These are phyloP conservation scores for Aaosphaeria pasadenensis DNA, from an alignment of 2,329 filamentous ascomycete species.

Conservation along the genomic window DNA sequence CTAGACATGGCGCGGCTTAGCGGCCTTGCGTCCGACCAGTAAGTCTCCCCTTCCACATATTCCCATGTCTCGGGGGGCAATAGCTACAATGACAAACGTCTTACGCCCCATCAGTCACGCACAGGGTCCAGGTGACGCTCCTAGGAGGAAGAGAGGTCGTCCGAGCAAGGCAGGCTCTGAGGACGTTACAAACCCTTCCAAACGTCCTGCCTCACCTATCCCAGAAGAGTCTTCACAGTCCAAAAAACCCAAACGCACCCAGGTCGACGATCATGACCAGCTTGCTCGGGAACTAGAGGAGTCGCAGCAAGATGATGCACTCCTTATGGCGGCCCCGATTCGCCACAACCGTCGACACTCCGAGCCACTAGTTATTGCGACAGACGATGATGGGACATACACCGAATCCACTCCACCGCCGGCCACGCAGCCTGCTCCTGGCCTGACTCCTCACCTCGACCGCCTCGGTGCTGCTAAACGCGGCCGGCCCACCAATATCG, in stretches of 20 bases:
- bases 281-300: slow-evolving; percentile 31
- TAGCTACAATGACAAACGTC: not conserved
- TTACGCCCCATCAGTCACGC: slow-evolving; percentile 14
- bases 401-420: slow-evolving; percentile 12
- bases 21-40: slow-evolving; percentile 32
- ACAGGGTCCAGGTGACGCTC: slow-evolving; percentile 31
- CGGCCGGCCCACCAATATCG: slow-evolving; percentile 11
- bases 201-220: slow-evolving; percentile 28
- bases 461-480: slow-evolving; percentile 22
- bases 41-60: not conserved
- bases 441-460: slow-evolving; percentile 31
- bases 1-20: slow-evolving; percentile 31
- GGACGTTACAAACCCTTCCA: slow-evolving; percentile 15
- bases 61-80: not conserved
- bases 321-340: slow-evolving; percentile 11
- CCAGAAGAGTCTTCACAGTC: slow-evolving; percentile 15
- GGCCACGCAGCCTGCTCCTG: slow-evolving; percentile 23
- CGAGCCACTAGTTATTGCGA: slow-evolving; percentile 24
- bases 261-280: slow-evolving; percentile 29
- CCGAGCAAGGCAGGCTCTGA: slow-evolving; percentile 20
- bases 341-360: slow-evolving; percentile 31
- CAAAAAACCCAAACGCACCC: slow-evolving; percentile 32
- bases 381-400: slow-evolving; percentile 13
- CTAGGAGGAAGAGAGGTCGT: slow-evolving; percentile 29
- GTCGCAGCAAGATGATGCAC: slow-evolving; percentile 12